Conservation (phyloP, 768 basidiomycete genomes). For the Boletus vinaceobasis region DNA sequence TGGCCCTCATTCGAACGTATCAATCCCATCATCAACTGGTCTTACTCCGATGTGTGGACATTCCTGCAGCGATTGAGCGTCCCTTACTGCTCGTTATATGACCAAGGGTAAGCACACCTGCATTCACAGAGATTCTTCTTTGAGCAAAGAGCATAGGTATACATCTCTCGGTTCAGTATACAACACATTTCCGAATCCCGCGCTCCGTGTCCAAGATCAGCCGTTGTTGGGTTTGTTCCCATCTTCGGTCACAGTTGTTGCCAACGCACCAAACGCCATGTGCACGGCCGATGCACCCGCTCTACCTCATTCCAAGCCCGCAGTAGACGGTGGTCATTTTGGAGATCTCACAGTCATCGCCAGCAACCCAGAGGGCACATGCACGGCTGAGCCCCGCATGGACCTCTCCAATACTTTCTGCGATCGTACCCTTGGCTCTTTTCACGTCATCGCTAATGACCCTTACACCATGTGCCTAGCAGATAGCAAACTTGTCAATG, state of each 20-base stretch:
- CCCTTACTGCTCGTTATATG: slow-evolving; percentile 87
- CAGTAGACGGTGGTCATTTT: background rate
- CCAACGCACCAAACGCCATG: slow-evolving; percentile 15
- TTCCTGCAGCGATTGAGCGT: slow-evolving; percentile 74
- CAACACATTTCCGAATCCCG: slow-evolving; percentile 93
- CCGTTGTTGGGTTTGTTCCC: slow-evolving; percentile 11
- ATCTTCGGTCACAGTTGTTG: slow-evolving; percentile 21
- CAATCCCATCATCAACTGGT: slow-evolving; percentile 96
- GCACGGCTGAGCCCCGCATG: slow-evolving; percentile 12
- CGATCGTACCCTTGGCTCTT: slow-evolving; percentile 4
- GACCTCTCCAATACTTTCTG: background rate
- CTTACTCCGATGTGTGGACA: slow-evolving; percentile 84
- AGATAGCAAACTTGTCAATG: slow-evolving; percentile 8
- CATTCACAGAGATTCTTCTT: background rate
- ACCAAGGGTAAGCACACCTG: slow-evolving; percentile 66
- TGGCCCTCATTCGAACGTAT: slow-evolving; percentile 92
- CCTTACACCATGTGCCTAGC: slow-evolving; percentile 17
- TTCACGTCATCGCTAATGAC: slow-evolving; percentile 20
- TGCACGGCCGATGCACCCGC: slow-evolving; percentile 13
- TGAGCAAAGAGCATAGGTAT: slow-evolving; percentile 53
- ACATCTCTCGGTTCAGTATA: slow-evolving; percentile 95
- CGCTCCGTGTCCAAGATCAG: slow-evolving; percentile 44
- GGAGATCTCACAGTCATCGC: slow-evolving; percentile 17
- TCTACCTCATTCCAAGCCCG: background rate
- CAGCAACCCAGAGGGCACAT: slow-evolving; percentile 16